These are phyloP conservation scores for Pleurotus giganteus DNA, from an alignment of 768 basidiomycete species.

Conservation along the genomic window DNA sequence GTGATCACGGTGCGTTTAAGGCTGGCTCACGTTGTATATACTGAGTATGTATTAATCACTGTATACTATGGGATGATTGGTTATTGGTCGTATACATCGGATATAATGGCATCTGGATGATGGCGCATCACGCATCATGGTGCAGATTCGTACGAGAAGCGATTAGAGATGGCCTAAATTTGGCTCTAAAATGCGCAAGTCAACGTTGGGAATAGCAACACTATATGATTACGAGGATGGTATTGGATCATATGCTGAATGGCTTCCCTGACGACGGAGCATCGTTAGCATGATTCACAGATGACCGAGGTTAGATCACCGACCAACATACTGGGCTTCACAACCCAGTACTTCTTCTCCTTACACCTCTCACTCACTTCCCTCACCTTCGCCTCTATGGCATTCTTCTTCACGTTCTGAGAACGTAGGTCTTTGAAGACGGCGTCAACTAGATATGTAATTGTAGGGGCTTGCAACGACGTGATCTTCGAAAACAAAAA, in stretches of 20 bases:
- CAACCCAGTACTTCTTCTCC: slow-evolving; percentile 71
- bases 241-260: not conserved
- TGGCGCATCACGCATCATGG: too few relatives aligned
- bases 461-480: slow-evolving; percentile 55
- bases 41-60: too few relatives aligned
- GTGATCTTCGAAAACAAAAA: slow-evolving; percentile 63
- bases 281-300: not conserved
- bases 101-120: too few relatives aligned
- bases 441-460: slow-evolving; percentile 68
- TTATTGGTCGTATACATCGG: too few relatives aligned
- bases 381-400: slow-evolving; percentile 76
- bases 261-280: not conserved
- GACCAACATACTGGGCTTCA: slow-evolving; percentile 37
- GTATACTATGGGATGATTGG: too few relatives aligned
- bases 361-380: slow-evolving; percentile 77
- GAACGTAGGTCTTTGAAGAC: slow-evolving; percentile 66
- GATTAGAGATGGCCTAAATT: too few relatives aligned
- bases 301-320: not conserved
- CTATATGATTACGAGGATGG: not conserved
- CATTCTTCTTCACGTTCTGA: slow-evolving; percentile 80
- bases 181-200: too few relatives aligned
- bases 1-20: not conserved
- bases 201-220: too few relatives aligned
- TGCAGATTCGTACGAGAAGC: too few relatives aligned
- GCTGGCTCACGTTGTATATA: too few relatives aligned